A percentile compares a stretch with the other conserved stretches of the same genome.
Evolutionary conservation across 192 early-diverging fungal species (phyloP).

Genomic region (Rhizoclosmatium globosum): DNA sequence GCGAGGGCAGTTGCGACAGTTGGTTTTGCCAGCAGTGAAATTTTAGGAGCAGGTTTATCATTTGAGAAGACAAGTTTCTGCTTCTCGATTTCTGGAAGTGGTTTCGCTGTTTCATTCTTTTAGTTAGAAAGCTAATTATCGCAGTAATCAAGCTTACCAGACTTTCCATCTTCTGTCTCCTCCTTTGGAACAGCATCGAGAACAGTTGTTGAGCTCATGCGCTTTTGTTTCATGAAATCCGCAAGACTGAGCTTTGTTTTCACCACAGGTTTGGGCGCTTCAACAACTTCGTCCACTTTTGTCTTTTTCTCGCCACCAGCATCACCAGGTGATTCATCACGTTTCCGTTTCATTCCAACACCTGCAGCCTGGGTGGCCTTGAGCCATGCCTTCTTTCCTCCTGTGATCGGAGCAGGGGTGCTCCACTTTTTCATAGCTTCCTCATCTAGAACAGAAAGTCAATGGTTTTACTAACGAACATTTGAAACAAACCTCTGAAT

Average conservation of each 20-base stretch:
- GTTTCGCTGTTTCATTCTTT: not conserved
- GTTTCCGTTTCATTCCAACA: not conserved
- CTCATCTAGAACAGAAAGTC: not conserved
- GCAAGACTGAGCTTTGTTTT: constrained; percentile 24
- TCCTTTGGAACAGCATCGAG: not conserved
- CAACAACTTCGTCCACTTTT: not conserved
- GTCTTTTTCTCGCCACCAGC: constrained; percentile 3
- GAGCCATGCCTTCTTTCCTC: constrained; percentile 23
- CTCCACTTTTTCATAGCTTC: not conserved
- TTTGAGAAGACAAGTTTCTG: constrained; percentile 14
- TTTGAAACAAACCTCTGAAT: not conserved
- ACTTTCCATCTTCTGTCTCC: not conserved
- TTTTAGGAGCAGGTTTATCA: constrained; percentile 7
- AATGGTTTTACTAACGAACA: not conserved
- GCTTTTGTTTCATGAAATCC: constrained; percentile 1
- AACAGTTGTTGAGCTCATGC: constrained; percentile 1
- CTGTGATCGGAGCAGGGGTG: not conserved
- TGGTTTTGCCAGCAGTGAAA: not conserved
- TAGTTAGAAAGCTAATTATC: too few relatives aligned
- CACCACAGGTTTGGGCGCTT: constrained; percentile 1
- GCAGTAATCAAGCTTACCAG: not conserved
- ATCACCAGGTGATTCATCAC: not conserved
- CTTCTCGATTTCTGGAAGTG: not conserved
- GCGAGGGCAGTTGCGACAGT: not conserved
- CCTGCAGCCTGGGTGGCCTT: constrained; percentile 3